Evolutionary conservation across 495 filamentous ascomycete species (phyloP).

Genomic region (Letharia lupina): DNA sequence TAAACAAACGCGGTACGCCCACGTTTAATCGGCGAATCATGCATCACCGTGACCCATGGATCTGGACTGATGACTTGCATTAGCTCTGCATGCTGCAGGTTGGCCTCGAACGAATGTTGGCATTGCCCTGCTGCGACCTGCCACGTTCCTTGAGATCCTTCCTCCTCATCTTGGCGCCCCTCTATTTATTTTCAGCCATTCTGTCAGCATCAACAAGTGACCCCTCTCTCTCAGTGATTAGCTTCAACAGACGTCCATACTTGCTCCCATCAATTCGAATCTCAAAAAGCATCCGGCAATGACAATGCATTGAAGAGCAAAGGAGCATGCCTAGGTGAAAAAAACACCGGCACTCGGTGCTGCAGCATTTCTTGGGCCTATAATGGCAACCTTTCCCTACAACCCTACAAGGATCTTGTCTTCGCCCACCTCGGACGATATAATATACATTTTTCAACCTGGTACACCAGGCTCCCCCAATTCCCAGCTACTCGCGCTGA

Average conservation of each 20-base stretch:
- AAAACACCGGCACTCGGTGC: neutral
- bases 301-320: neutral
- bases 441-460: slow-evolving; percentile 54
- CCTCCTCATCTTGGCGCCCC: neutral
- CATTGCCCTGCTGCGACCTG: neutral
- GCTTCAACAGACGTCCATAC: neutral
- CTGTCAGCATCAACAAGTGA: neutral
- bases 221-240: neutral
- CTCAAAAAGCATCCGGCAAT: neutral
- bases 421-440: slow-evolving; percentile 37
- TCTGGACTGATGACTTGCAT: neutral
- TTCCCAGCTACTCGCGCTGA: slow-evolving; percentile 52
- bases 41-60: neutral
- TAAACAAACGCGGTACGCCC: neutral
- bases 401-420: slow-evolving; percentile 61
- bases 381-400: slow-evolving; percentile 54
- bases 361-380: slow-evolving; percentile 4
- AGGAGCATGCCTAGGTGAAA: neutral
- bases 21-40: slow-evolving; percentile 7
- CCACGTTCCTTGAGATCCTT: neutral
- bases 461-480: slow-evolving; percentile 34
- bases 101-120: neutral
- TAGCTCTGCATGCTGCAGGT: neutral
- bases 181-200: neutral
- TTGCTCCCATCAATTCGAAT: neutral